Evolutionary conservation across 306 rosid genomes (phyloP).

Genomic region (Cucurbita moschata): DNA sequence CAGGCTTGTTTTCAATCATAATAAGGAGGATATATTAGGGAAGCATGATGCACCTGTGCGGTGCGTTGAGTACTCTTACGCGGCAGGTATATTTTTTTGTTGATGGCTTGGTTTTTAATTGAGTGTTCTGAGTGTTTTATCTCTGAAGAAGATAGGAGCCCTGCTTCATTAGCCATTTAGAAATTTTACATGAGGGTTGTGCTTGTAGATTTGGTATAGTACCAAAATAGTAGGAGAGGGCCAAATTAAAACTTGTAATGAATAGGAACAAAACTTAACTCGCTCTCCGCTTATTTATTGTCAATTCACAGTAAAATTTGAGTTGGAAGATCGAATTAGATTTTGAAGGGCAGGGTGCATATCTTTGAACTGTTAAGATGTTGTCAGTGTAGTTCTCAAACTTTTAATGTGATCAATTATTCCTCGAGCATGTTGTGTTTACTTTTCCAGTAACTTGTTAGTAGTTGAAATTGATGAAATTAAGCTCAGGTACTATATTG

Average conservation of each 20-base stretch:
- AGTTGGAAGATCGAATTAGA: not conserved
- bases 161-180: not conserved
- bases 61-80: conserved; percentile 82
- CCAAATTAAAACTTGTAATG: not conserved
- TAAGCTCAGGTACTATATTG: too few relatives aligned
- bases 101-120: not conserved
- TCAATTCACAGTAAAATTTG: too few relatives aligned
- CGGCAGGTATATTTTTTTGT: conserved; percentile 42
- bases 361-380: too few relatives aligned
- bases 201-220: not conserved
- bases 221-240: not conserved
- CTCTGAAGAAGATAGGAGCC: not conserved
- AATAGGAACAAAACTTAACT: not conserved
- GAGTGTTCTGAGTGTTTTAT: not conserved
- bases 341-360: too few relatives aligned
- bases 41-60: conserved; percentile 86
- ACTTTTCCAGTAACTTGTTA: too few relatives aligned
- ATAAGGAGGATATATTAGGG: conserved; percentile 76
- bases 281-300: too few relatives aligned
- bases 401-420: too few relatives aligned
- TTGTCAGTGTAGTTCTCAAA: too few relatives aligned
- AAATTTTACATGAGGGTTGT: not conserved
- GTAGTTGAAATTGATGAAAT: too few relatives aligned
- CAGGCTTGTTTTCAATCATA: conserved; percentile 62
- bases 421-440: too few relatives aligned